A percentile compares a stretch with the other conserved stretches of the same genome.
These are phyloP conservation scores for Phyllostachys edulis DNA, from an alignment of 176 grass and related monocot species.

Conservation along the genomic window DNA sequence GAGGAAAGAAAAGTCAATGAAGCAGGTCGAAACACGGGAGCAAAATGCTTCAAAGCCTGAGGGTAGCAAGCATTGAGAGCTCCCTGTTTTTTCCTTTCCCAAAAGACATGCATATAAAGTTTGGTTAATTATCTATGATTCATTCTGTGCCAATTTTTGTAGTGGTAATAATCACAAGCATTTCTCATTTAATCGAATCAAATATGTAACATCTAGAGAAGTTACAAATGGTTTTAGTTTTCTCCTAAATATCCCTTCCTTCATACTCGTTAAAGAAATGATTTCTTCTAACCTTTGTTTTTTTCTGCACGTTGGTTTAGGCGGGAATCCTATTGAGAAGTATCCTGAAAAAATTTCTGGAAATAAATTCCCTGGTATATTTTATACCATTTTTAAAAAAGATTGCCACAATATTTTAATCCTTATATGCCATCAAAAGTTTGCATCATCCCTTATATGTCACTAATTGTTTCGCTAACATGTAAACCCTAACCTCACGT, in stretches of 20 bases:
- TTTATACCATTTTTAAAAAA: not conserved
- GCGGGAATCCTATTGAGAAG: not conserved
- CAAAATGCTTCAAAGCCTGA: constrained; percentile 39
- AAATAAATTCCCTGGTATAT: not conserved
- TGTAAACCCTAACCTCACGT: too few relatives aligned
- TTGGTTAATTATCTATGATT: constrained; percentile 17
- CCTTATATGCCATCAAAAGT: too few relatives aligned
- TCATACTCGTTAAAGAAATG: not conserved
- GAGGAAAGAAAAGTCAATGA: constrained; percentile 53
- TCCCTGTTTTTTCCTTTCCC: not conserved
- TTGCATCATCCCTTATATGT: too few relatives aligned
- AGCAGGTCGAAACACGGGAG: constrained; percentile 66
- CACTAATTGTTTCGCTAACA: too few relatives aligned
- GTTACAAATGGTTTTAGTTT: constrained; percentile 9
- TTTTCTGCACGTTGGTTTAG: constrained; percentile 15
- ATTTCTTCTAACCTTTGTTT: not conserved
- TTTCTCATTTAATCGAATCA: constrained; percentile 18
- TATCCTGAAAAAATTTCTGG: not conserved
- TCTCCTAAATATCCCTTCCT: not conserved
- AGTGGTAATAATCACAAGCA: constrained; percentile 28
- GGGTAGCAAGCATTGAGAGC: constrained; percentile 41
- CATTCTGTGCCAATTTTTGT: constrained; percentile 30
- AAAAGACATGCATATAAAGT: constrained; percentile 5
- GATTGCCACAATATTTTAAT: not conserved
- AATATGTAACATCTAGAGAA: constrained; percentile 21